Percentiles rank a stretch among this genome's conserved stretches.
Conservation (phyloP, 2,329 filamentous ascomycete species). For the Raffaelea arxii region DNA sequence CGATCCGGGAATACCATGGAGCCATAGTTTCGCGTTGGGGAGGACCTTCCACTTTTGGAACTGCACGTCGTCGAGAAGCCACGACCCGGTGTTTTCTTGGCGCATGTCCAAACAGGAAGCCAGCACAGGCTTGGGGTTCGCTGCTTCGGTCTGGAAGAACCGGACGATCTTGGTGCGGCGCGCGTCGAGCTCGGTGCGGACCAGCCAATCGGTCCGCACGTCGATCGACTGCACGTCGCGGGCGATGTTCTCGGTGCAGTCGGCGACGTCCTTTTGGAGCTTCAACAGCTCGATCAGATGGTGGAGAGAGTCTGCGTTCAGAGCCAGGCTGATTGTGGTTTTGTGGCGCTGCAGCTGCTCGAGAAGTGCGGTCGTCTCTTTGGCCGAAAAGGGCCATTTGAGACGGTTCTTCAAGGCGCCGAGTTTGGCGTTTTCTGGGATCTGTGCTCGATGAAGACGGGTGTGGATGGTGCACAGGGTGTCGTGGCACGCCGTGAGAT, state of each 20-base stretch:
- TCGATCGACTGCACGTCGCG: neutral
- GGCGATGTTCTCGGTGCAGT: constrained; percentile 3
- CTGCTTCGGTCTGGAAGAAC: constrained; percentile 15
- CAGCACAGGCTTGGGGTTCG: constrained; percentile 16
- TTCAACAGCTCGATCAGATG: constrained; percentile 7
- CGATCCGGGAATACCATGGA: constrained; percentile 18
- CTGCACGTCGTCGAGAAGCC: constrained; percentile 10
- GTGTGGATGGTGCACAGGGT: constrained; percentile 10
- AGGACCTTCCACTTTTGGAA: constrained; percentile 15
- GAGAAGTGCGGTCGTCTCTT: constrained; percentile 12
- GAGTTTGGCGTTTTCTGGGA: neutral
- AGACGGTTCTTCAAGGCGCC: constrained; percentile 6
- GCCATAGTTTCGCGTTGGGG: constrained; percentile 14
- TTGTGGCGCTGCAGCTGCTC: constrained; percentile 15
- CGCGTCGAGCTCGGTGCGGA: constrained; percentile 10
- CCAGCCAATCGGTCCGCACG: constrained; percentile 12
- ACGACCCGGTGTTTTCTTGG: constrained; percentile 15
- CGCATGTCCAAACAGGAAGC: constrained; percentile 13
- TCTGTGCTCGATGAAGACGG: neutral
- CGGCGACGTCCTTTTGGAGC: constrained; percentile 6
- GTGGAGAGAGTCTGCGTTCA: constrained; percentile 11
- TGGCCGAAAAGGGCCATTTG: constrained; percentile 16
- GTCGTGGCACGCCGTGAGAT: constrained; percentile 7
- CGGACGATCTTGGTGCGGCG: constrained; percentile 10
- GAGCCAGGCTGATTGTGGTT: constrained; percentile 13